phyloP scores from a whole-genome alignment of 1,284 basidiomycete genomes.

The Ceratobasidium sp. region DNA sequence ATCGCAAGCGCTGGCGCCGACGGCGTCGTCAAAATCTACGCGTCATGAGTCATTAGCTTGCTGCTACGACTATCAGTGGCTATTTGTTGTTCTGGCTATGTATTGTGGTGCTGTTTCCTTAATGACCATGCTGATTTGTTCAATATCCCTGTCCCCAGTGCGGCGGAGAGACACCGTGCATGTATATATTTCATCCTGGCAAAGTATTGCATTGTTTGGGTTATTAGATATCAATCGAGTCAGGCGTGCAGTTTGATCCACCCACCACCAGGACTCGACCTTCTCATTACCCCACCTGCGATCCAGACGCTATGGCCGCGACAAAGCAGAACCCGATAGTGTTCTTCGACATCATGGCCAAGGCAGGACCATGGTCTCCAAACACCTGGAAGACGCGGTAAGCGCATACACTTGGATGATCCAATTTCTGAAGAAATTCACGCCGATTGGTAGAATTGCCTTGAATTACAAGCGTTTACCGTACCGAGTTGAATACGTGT shows the following conservation, averaged over 20 bases:
- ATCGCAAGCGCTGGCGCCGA: constrained; percentile 95
- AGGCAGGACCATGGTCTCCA: constrained; percentile 34
- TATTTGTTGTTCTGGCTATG: constrained; percentile 12
- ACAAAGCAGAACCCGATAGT: constrained; percentile 31
- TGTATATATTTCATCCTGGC: constrained; percentile 39
- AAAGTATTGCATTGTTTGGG: constrained; percentile 32
- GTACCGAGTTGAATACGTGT: constrained; percentile 49
- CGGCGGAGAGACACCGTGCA: constrained; percentile 43
- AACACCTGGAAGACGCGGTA: constrained; percentile 27
- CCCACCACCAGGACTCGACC: not conserved
- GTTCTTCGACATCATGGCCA: constrained; percentile 22
- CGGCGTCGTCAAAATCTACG: constrained; percentile 88
- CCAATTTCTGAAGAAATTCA: not conserved
- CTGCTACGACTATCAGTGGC: not conserved
- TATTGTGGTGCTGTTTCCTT: constrained; percentile 13
- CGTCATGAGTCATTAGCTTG: constrained; percentile 28
- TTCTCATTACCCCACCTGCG: not conserved
- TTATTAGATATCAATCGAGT: not conserved
- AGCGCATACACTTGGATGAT: not conserved
- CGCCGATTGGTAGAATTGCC: constrained; percentile 36
- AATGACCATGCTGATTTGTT: constrained; percentile 37
- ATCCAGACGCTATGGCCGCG: constrained; percentile 10
- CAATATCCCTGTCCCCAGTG: constrained; percentile 38
- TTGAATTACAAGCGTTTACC: constrained; percentile 50
- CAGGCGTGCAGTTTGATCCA: not conserved